A percentile compares a stretch with the other conserved stretches of the same genome.
Conservation (phyloP, 2,329 filamentous ascomycete genomes). For the Xylariales sp. region DNA sequence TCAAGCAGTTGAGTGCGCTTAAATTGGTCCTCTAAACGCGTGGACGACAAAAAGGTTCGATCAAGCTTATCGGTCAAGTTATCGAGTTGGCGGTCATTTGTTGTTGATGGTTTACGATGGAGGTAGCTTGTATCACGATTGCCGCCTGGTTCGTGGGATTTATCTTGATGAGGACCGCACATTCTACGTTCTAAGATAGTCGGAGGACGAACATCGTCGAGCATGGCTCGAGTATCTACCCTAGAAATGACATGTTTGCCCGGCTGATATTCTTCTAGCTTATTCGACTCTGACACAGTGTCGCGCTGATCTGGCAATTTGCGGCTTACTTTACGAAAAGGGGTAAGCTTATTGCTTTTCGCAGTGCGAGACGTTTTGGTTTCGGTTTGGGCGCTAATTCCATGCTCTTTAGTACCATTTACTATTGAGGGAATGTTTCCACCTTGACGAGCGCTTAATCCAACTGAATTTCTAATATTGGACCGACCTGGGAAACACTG, state of each 20-base stretch:
- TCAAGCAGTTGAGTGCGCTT: neutral
- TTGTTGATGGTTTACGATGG: neutral
- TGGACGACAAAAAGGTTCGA: neutral
- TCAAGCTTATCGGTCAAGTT: neutral
- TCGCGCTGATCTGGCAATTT: neutral
- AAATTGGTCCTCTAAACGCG: neutral
- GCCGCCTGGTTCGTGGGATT: neutral
- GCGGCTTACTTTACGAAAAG: constrained; percentile 2
- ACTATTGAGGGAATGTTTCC: neutral
- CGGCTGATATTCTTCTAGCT: neutral
- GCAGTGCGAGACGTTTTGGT: neutral
- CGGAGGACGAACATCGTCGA: neutral
- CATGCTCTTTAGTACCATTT: neutral
- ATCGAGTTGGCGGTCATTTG: neutral
- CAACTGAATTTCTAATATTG: neutral
- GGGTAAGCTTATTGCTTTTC: constrained; percentile 13
- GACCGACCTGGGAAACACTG: neutral
- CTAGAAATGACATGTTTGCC: neutral
- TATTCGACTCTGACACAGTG: neutral
- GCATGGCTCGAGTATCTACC: constrained; percentile 1
- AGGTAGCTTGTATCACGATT: neutral
- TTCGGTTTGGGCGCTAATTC: neutral
- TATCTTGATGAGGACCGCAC: neutral
- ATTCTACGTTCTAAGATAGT: neutral
- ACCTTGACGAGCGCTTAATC: neutral